Evolutionary conservation across 108 stramenopile genomes (phyloP), one percentile per base, ranked within the genome.

Genomic region (Schizochytrium sp.): DNA sequence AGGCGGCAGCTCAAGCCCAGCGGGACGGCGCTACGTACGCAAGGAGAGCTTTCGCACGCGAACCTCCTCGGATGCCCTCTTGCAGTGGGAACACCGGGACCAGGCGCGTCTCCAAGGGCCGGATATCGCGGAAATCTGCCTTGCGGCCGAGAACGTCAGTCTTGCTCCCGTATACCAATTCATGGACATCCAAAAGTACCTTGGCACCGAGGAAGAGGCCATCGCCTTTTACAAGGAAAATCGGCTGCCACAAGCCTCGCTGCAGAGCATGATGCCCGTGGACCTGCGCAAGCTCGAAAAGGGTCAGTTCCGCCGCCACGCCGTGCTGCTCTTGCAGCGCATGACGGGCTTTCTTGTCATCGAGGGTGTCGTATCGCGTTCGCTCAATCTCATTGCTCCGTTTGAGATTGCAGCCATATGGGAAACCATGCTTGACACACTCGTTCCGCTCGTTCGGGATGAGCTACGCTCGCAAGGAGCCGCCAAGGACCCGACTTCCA

Each of bases 151-250:
- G 28, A 23, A 18, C 48, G 45, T 83, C n/a, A 83, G 76, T 23
- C 23, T 83, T 6, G 51, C 76, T 12, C 76, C 76, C n/a, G 76
- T 83, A 12, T 53, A 53, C 48, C 76, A 83, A 28, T 83, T 25
- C 23, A 53, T 83, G 76, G 76, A 83, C 48, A 83, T 83, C 3
- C 76, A 83, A 53, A 47, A 83, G 51, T 83, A 83, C 76, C n/a
- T 83, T 8, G 76, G 76, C 23, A 53, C 45, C 48, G 51, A 53
- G 51, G 76, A 83, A 12, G 76, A 47, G n/a, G 76, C 76, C 0
- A 28, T 83, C 48, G 48, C 19, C n/a, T 83, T 83, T 83, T 83
- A 83, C 28, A 83, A 83, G 51, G 48, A 53, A 12, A 83, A 83
- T 45, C 76, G 76, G 12, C 45, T 83, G 6, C 76, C 76, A 45